A percentile compares a stretch with the other conserved stretches of the same genome.
These are phyloP conservation scores for Funneliformis mosseae DNA, from an alignment of 192 early-diverging fungal species.

Conservation along the genomic window DNA sequence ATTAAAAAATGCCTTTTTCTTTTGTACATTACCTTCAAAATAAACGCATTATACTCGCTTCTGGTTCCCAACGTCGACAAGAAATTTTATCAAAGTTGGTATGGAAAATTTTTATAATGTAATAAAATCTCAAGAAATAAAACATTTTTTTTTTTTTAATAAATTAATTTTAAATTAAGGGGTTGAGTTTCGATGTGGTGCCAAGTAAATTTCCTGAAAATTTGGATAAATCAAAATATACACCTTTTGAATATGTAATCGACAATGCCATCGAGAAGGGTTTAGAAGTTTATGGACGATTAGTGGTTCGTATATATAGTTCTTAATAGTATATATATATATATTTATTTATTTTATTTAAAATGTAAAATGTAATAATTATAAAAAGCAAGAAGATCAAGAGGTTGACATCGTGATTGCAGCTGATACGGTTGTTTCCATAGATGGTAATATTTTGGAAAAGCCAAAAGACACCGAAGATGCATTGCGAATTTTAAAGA, in stretches of 20 bases:
- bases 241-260: constrained; percentile 67
- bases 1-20: constrained; percentile 1
- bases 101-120: background rate
- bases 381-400: constrained; percentile 13
- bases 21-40: constrained; percentile 37
- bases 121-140: background rate
- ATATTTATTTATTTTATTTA: background rate
- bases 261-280: constrained; percentile 74
- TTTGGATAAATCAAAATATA: constrained; percentile 68
- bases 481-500: constrained; percentile 64
- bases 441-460: constrained; percentile 72
- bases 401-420: constrained; percentile 70
- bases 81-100: constrained; percentile 65
- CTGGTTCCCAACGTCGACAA: constrained; percentile 77
- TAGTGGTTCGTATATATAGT: constrained; percentile 43
- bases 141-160: background rate
- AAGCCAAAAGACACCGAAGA: constrained; percentile 68
- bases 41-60: constrained; percentile 72
- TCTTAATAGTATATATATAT: background rate
- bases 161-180: constrained; percentile 41
- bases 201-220: constrained; percentile 79
- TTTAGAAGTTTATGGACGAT: constrained; percentile 62
- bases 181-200: constrained; percentile 63
- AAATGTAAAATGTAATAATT: background rate
- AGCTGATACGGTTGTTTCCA: constrained; percentile 81